Evolutionary conservation across 257 asterid genomes (phyloP).

Genomic region (Nicotiana tomentosiformis): DNA sequence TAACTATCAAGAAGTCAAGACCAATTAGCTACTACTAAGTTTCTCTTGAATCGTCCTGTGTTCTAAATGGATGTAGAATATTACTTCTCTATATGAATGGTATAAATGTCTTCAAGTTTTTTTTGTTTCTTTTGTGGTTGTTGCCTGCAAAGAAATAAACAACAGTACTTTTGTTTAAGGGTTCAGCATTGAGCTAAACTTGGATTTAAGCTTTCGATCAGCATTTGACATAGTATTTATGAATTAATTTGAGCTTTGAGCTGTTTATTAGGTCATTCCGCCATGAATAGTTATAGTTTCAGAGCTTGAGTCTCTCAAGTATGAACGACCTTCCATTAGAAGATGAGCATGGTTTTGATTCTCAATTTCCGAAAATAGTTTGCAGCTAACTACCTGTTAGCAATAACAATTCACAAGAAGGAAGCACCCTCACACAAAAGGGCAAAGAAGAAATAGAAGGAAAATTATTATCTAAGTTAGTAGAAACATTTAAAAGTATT

Average conservation of each 20-base stretch:
- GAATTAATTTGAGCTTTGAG: not conserved
- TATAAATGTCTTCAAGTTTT: not conserved
- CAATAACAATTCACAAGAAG: not conserved
- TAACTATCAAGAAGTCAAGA: no score
- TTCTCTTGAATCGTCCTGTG: not conserved
- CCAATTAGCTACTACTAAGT: no score
- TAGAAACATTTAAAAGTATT: no score
- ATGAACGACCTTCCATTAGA: not conserved
- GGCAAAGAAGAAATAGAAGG: not conserved
- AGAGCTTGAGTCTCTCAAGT: not conserved
- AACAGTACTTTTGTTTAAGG: not conserved
- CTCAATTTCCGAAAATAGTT: not conserved
- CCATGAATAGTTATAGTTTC: not conserved
- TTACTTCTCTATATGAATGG: not conserved
- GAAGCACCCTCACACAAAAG: not conserved
- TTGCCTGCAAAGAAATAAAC: not conserved
- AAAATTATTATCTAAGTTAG: not conserved
- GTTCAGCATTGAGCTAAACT: not conserved
- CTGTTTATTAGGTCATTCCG: not conserved
- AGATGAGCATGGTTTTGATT: no score
- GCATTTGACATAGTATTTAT: not conserved
- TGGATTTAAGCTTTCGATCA: no score
- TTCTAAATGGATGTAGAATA: not conserved
- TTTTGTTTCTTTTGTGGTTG: not conserved
- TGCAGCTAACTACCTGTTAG: not conserved